Conservation (phyloP, 768 basidiomycete species). For the Leccinum subgranulosum region DNA sequence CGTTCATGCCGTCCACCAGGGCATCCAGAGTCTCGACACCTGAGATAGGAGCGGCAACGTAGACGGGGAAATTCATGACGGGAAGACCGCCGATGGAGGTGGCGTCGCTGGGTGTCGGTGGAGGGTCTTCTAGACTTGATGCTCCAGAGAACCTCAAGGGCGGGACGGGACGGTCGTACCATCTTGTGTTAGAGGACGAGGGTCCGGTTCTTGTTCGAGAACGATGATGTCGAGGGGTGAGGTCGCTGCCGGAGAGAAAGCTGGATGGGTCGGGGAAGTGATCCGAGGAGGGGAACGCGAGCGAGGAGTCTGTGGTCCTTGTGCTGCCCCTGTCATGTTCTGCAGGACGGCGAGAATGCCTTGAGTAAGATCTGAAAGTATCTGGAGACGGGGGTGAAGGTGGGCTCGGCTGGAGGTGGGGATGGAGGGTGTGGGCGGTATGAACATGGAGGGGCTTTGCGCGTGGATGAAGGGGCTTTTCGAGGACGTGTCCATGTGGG, state of each 20-base stretch:
- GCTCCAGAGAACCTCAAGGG: conserved; percentile 64
- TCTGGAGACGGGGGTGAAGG: conserved; percentile 28
- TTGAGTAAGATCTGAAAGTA: conserved; percentile 14
- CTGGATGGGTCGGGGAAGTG: conserved; percentile 25
- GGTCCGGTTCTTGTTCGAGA: conserved; percentile 59
- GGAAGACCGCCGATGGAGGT: conserved; percentile 15
- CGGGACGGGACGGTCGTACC: conserved; percentile 47
- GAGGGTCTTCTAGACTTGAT: conserved; percentile 72
- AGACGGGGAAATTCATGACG: conserved; percentile 53
- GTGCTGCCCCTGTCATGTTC: conserved; percentile 26
- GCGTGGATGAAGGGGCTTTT: conserved; percentile 19
- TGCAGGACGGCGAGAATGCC: conserved; percentile 21
- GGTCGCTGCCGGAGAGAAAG: conserved; percentile 23
- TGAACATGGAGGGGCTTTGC: conserved; percentile 17
- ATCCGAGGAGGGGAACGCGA: conserved; percentile 28
- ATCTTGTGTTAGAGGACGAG: conserved; percentile 39
- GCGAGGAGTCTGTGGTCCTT: conserved; percentile 23
- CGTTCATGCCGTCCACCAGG: conserved; percentile 87
- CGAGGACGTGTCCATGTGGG: conserved; percentile 52
- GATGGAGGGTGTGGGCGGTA: conserved; percentile 45
- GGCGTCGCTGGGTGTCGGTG: conserved; percentile 62
- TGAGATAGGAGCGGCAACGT: conserved; percentile 73
- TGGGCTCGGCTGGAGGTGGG: conserved; percentile 38
- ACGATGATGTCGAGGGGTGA: conserved; percentile 42
- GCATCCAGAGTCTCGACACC: conserved; percentile 89